phyloP scores from a whole-genome alignment of 2,329 filamentous ascomycete genomes.

The Lasiodiplodia sp. region DNA sequence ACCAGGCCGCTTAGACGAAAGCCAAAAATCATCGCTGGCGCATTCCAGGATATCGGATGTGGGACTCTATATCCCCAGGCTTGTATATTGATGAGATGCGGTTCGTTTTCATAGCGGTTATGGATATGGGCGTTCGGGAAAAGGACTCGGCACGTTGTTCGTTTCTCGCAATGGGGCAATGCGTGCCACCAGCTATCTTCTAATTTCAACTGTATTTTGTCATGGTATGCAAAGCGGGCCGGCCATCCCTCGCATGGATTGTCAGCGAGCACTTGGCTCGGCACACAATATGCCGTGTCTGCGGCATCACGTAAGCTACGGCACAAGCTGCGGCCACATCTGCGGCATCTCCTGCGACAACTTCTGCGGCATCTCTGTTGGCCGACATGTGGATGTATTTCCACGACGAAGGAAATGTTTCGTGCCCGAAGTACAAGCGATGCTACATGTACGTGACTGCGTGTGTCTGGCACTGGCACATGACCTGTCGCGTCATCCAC shows the following conservation, averaged over 20 bases:
- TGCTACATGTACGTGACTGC: not conserved
- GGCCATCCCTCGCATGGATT: not conserved
- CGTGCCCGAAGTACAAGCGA: not conserved
- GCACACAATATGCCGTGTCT: not conserved
- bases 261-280: not conserved
- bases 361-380: not conserved
- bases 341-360: not conserved
- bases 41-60: conserved; percentile 11
- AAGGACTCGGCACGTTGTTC: not conserved
- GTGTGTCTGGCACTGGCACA: not conserved
- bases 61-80: not conserved
- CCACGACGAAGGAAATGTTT: not conserved
- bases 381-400: not conserved
- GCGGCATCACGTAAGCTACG: not conserved
- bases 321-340: not conserved
- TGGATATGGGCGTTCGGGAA: conserved; percentile 12
- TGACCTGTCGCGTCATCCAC: not conserved
- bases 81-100: conserved; percentile 2
- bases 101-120: not conserved
- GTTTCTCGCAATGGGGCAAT: not conserved
- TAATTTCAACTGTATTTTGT: not conserved
- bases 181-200: not conserved
- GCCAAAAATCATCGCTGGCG: conserved; percentile 1
- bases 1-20: conserved; percentile 34
- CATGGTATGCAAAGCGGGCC: not conserved